phyloP scores from a whole-genome alignment of 202 grass and related monocot genomes.

The Zizania palustris region DNA sequence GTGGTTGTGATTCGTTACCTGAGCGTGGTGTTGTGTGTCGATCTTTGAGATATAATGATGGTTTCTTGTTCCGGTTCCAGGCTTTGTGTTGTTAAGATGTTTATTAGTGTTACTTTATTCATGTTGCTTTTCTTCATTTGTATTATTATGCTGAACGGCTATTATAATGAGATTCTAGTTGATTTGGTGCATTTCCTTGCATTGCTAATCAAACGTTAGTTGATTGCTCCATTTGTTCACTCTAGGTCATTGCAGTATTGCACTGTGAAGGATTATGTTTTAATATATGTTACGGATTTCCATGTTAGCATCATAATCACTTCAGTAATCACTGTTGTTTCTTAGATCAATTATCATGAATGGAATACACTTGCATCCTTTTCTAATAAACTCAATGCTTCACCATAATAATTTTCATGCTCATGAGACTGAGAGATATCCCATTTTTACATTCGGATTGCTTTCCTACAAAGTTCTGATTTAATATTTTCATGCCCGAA shows the following conservation, averaged over 20 bases:
- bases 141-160: background rate
- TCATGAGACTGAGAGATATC: background rate
- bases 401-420: background rate
- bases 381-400: background rate
- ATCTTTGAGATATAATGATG: background rate
- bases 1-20: background rate
- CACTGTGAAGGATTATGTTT: background rate
- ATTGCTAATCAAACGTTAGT: background rate
- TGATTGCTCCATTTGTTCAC: background rate
- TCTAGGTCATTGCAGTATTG: background rate
- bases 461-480: background rate
- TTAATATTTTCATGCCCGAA: background rate
- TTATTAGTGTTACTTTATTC: background rate
- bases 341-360: background rate
- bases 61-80: background rate
- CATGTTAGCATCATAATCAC: background rate
- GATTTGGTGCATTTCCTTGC: background rate
- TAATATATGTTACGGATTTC: background rate
- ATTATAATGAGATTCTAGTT: background rate
- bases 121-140: background rate
- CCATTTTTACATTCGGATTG: background rate
- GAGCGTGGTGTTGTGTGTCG: background rate
- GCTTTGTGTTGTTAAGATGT: background rate
- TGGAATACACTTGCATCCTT: background rate
- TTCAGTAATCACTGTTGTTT: background rate